Evolutionary conservation across 1,284 basidiomycete species (phyloP).

Genomic region (Sphagnurus paluster): DNA sequence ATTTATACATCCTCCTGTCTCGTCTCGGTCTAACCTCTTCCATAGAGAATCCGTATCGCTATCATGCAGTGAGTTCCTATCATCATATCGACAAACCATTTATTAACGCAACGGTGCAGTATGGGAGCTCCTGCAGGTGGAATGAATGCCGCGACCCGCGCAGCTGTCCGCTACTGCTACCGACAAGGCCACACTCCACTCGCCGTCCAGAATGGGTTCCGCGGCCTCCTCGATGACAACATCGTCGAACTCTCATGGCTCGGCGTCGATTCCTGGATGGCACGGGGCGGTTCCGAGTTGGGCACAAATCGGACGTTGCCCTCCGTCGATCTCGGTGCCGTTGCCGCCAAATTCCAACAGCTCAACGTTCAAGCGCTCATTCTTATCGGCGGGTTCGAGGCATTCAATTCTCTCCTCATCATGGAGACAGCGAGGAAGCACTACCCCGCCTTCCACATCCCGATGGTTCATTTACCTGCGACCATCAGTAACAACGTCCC

Average conservation of each 20-base stretch:
- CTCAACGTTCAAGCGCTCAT: slow-evolving; percentile 82
- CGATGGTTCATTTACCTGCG: slow-evolving; percentile 91
- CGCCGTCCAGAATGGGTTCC: slow-evolving; percentile 94
- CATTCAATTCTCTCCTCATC: slow-evolving; percentile 78
- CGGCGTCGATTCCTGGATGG: slow-evolving; percentile 95
- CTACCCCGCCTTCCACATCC: slow-evolving; percentile 92
- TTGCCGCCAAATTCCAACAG: slow-evolving; percentile 90
- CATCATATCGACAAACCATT: not conserved
- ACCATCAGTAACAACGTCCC: slow-evolving; percentile 99
- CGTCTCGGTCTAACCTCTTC: not conserved
- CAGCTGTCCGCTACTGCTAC: slow-evolving; percentile 94
- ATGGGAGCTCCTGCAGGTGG: slow-evolving; percentile 97
- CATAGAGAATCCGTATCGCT: slow-evolving; percentile 81
- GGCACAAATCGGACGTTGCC: slow-evolving; percentile 94
- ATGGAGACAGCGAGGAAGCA: slow-evolving; percentile 79
- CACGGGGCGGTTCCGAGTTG: slow-evolving; percentile 96
- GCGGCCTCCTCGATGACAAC: slow-evolving; percentile 89
- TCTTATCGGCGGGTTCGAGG: slow-evolving; percentile 96
- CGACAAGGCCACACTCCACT: slow-evolving; percentile 90
- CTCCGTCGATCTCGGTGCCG: slow-evolving; percentile 80
- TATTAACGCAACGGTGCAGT: slow-evolving; percentile 37
- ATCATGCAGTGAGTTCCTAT: slow-evolving; percentile 82
- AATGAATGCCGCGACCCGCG: slow-evolving; percentile 97
- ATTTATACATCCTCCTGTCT: not conserved
- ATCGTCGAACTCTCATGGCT: slow-evolving; percentile 92